These are phyloP conservation scores for Colletotrichum tabaci DNA, from an alignment of 2,329 filamentous ascomycete species.

Conservation along the genomic window DNA sequence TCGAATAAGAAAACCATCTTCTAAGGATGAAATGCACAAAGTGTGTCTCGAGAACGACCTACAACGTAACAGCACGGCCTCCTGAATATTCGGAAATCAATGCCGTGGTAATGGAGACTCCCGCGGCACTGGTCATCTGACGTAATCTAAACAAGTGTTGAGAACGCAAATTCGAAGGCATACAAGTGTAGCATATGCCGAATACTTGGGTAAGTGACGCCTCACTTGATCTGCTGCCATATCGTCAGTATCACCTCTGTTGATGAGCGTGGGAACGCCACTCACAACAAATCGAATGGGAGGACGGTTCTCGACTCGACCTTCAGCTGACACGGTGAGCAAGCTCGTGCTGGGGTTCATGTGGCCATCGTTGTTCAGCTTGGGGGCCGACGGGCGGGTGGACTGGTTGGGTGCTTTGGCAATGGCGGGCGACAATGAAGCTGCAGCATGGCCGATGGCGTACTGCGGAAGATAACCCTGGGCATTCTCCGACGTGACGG, in stretches of 20 bases:
- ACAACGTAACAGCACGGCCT: not conserved
- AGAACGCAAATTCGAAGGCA: slow-evolving; percentile 19
- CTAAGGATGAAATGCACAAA: slow-evolving; percentile 12
- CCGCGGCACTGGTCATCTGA: slow-evolving; percentile 5
- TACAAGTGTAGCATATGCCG: slow-evolving; percentile 26
- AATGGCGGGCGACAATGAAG: slow-evolving; percentile 63
- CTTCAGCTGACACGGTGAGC: slow-evolving; percentile 48
- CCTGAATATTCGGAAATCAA: slow-evolving; percentile 24
- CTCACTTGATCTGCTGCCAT: slow-evolving; percentile 27
- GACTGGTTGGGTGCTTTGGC: slow-evolving; percentile 54
- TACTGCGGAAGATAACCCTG: slow-evolving; percentile 70
- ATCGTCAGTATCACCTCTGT: not conserved
- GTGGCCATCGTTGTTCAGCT: slow-evolving; percentile 46
- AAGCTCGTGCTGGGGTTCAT: slow-evolving; percentile 39
- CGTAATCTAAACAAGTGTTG: slow-evolving; percentile 24
- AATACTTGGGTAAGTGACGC: not conserved
- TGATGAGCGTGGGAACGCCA: not conserved
- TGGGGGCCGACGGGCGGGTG: slow-evolving; percentile 49
- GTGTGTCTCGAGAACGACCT: slow-evolving; percentile 8
- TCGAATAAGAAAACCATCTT: not conserved
- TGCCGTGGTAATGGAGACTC: slow-evolving; percentile 16
- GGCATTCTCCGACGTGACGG: slow-evolving; percentile 68
- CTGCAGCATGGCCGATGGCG: slow-evolving; percentile 63
- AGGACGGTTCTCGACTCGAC: slow-evolving; percentile 62
- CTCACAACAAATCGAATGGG: slow-evolving; percentile 45